Evolutionary conservation across 1,284 basidiomycete genomes (phyloP).

Genomic region (Moesziomyces antarcticus): DNA sequence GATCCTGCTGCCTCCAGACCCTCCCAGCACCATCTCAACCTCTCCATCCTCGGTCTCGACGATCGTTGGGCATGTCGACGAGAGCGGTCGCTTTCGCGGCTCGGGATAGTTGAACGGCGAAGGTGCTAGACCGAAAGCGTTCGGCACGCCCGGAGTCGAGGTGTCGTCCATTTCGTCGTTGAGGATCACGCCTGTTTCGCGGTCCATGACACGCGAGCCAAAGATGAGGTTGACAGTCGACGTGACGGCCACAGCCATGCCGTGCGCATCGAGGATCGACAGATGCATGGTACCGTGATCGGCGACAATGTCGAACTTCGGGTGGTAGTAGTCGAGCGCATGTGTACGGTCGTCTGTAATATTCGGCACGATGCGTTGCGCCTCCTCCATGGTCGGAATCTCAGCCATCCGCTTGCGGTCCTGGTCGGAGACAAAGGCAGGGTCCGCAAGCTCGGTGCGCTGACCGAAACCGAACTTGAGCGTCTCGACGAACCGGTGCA

Average conservation of each 20-base stretch:
- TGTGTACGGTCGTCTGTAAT: slow-evolving; percentile 64
- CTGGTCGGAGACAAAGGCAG: slow-evolving; percentile 66
- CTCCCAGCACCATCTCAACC: slow-evolving; percentile 67
- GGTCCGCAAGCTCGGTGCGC: slow-evolving; percentile 69
- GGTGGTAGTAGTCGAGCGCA: slow-evolving; percentile 67
- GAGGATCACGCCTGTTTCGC: slow-evolving; percentile 55
- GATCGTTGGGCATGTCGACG: slow-evolving; percentile 68
- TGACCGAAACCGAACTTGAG: slow-evolving; percentile 69
- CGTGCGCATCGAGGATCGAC: slow-evolving; percentile 67
- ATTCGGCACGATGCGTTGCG: slow-evolving; percentile 52
- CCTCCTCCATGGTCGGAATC: slow-evolving; percentile 54
- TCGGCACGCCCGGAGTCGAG: slow-evolving; percentile 67
- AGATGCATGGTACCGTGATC: slow-evolving; percentile 70
- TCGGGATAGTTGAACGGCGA: slow-evolving; percentile 68
- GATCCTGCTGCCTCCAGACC: slow-evolving; percentile 69
- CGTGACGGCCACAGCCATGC: slow-evolving; percentile 69
- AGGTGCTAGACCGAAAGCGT: slow-evolving; percentile 68
- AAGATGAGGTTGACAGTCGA: slow-evolving; percentile 70
- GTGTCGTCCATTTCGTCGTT: slow-evolving; percentile 71
- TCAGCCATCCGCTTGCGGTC: slow-evolving; percentile 14
- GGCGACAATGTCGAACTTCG: slow-evolving; percentile 61
- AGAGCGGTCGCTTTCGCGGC: slow-evolving; percentile 68
- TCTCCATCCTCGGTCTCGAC: slow-evolving; percentile 66
- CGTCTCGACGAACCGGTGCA: slow-evolving; percentile 69
- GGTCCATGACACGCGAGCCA: slow-evolving; percentile 62